Evolutionary conservation across 2,329 filamentous ascomycete genomes (phyloP).

Genomic region (Ilyonectria sp.): DNA sequence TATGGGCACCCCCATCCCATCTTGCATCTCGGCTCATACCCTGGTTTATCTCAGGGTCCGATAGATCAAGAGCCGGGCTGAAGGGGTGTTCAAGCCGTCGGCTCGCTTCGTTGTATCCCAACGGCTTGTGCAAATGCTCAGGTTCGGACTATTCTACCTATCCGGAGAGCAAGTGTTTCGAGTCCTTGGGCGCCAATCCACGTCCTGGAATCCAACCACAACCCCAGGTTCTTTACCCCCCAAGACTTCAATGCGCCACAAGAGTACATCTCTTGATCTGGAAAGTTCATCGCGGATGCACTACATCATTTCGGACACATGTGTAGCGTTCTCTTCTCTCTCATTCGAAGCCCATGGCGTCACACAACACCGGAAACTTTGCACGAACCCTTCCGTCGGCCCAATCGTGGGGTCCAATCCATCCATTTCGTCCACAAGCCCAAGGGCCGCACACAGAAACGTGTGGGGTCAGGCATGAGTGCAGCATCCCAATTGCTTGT

Average conservation of each 20-base stretch:
- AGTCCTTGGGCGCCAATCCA: slow-evolving; percentile 9
- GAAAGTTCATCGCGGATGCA: slow-evolving; percentile 25
- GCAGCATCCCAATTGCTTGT: slow-evolving; percentile 40
- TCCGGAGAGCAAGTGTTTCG: background rate
- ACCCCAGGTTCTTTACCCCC: slow-evolving; percentile 18
- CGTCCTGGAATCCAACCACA: slow-evolving; percentile 18
- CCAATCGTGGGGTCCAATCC: slow-evolving; percentile 39
- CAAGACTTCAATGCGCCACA: slow-evolving; percentile 30
- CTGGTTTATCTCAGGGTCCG: background rate
- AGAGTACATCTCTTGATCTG: slow-evolving; percentile 35
- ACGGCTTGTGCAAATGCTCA: background rate
- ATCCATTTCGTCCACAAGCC: slow-evolving; percentile 24
- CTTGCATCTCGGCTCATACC: slow-evolving; percentile 18
- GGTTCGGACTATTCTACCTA: background rate
- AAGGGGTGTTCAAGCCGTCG: background rate
- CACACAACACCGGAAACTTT: slow-evolving; percentile 34
- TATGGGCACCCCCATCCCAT: slow-evolving; percentile 15
- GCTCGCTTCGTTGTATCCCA: background rate
- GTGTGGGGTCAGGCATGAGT: slow-evolving; percentile 50
- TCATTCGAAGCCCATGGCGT: slow-evolving; percentile 35
- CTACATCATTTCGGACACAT: slow-evolving; percentile 11
- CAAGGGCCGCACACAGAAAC: slow-evolving; percentile 38
- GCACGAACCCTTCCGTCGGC: slow-evolving; percentile 34
- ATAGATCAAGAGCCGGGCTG: background rate
- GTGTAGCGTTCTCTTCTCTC: slow-evolving; percentile 29